A percentile compares a stretch with the other conserved stretches of the same genome.
phyloP scores from a whole-genome alignment of 495 filamentous ascomycete genomes.

The Tuber aestivum region DNA sequence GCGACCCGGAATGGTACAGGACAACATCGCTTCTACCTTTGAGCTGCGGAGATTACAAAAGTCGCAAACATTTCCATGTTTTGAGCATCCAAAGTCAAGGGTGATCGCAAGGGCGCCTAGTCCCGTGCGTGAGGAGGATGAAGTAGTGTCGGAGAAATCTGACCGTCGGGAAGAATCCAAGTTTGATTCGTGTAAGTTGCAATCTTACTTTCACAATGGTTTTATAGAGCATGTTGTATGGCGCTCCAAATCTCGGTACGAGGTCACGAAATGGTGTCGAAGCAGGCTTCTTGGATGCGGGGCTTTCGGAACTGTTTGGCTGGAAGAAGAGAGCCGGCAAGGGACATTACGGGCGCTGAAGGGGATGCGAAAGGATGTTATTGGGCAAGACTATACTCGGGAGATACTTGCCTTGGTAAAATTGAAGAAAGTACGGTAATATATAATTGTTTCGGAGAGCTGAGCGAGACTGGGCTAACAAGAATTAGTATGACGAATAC shows the following conservation, averaged over 20 bases:
- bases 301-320: constrained; percentile 1
- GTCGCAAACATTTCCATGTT: not conserved
- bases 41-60: not conserved
- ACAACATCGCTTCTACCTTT: not conserved
- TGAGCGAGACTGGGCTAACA: not conserved
- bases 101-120: not conserved
- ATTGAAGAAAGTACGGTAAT: constrained; percentile 4
- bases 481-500: not conserved
- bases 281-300: not conserved
- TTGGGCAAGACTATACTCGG: not conserved
- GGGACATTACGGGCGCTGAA: constrained; percentile 7
- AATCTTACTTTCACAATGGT: not conserved
- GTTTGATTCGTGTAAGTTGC: not conserved
- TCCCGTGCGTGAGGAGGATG: not conserved
- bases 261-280: constrained; percentile 6
- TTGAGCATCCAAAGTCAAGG: not conserved
- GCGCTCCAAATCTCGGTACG: not conserved
- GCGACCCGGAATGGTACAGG: not conserved
- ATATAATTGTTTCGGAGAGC: not conserved
- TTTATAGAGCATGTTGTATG: not conserved
- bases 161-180: not conserved
- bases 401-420: constrained; percentile 7
- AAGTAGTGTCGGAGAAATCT: not conserved
- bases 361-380: not conserved
- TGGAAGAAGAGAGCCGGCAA: not conserved